phyloP scores from a whole-genome alignment of 371 early-diverging fungal species.

The Gilbertella persicaria region DNA sequence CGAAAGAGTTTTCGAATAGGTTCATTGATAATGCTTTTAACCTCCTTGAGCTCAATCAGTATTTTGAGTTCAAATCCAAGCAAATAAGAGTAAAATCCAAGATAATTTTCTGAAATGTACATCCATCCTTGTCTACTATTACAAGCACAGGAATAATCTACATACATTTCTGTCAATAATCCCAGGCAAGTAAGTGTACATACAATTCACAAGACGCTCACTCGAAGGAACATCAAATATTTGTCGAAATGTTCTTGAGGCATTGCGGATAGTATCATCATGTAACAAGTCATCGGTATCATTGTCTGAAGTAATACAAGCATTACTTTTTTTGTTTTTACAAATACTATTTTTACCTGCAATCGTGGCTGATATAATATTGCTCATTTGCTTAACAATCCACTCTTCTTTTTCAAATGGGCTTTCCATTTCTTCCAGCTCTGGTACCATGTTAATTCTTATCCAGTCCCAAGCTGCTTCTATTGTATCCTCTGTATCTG shows the following conservation, averaged over 20 bases:
- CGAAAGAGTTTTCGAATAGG: conserved; percentile 20
- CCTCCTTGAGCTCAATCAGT: conserved; percentile 81
- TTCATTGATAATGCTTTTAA: conserved; percentile 79
- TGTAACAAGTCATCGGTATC: conserved; percentile 77
- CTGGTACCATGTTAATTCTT: conserved; percentile 66
- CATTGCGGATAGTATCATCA: conserved; percentile 84
- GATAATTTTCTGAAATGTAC: conserved; percentile 84
- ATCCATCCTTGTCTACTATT: conserved; percentile 91
- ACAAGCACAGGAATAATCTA: conserved; percentile 84
- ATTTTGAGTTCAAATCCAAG: conserved; percentile 88
- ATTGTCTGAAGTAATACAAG: conserved; percentile 36
- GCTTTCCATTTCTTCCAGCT: conserved; percentile 71
- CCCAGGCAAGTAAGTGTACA: too few relatives aligned
- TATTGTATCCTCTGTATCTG: conserved; percentile 77
- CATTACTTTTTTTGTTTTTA: background rate
- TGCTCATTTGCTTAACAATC: conserved; percentile 85
- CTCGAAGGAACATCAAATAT: conserved; percentile 79
- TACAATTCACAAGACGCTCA: conserved; percentile 90
- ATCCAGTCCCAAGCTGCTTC: conserved; percentile 89
- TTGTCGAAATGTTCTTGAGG: conserved; percentile 87
- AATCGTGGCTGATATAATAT: conserved; percentile 66
- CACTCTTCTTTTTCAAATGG: conserved; percentile 77
- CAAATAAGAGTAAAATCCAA: conserved; percentile 90
- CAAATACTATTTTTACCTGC: conserved; percentile 46
- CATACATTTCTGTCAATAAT: too few relatives aligned